phyloP scores from a whole-genome alignment of 768 basidiomycete species.

The Mycena latifolia region DNA sequence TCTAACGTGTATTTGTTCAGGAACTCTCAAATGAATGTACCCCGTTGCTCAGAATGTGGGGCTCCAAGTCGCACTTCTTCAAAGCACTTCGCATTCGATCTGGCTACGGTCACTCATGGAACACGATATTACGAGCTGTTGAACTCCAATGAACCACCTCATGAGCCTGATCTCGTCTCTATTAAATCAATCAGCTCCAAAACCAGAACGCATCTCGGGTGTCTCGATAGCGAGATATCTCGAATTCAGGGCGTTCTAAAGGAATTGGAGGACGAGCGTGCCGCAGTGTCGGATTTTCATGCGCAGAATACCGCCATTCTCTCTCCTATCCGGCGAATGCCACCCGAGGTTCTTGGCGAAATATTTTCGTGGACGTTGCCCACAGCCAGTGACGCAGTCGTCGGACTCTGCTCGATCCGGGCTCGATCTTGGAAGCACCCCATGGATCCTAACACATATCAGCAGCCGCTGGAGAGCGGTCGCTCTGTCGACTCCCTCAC shows the following conservation, averaged over 20 bases:
- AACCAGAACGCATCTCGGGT: not conserved
- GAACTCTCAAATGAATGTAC: too few species aligned
- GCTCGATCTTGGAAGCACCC: not conserved
- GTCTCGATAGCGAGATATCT: not conserved
- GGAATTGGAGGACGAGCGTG: not conserved
- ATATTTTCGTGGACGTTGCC: too few species aligned
- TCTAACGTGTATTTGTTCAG: too few species aligned
- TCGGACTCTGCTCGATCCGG: not conserved
- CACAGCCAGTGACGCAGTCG: not conserved
- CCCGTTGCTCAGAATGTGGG: too few species aligned
- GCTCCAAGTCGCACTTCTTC: too few species aligned
- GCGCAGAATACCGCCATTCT: not conserved
- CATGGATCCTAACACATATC: slow-evolving; percentile 14
- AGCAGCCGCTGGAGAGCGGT: too few species aligned
- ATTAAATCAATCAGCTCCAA: not conserved
- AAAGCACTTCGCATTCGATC: too few species aligned
- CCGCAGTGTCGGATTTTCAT: not conserved
- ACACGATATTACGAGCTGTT: not conserved
- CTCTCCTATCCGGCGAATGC: not conserved
- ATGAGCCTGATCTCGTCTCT: not conserved
- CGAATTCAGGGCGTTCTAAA: not conserved
- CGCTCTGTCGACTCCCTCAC: too few species aligned
- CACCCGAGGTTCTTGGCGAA: too few species aligned
- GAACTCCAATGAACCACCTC: not conserved
- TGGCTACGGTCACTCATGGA: too few species aligned